Evolutionary conservation across 2,329 filamentous ascomycete genomes (phyloP).

Genomic region (Paecilomyces dactylethromorphus): DNA sequence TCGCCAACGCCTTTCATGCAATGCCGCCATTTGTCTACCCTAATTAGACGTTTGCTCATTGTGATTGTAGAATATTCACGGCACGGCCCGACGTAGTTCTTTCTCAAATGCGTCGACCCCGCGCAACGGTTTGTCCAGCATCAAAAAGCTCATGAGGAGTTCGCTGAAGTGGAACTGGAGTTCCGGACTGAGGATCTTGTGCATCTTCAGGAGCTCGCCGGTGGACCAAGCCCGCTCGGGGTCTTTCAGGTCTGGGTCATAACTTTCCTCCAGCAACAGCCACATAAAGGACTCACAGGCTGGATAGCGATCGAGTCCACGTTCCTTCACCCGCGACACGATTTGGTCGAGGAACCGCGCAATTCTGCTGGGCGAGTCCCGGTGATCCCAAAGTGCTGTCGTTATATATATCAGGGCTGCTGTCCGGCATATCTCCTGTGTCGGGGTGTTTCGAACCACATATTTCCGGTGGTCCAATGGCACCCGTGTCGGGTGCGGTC

Average conservation of each 20-base stretch:
- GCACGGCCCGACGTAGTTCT: slow-evolving; percentile 15
- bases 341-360: slow-evolving; percentile 26
- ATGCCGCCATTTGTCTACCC: not conserved
- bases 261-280: slow-evolving; percentile 32
- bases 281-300: slow-evolving; percentile 35
- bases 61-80: not conserved
- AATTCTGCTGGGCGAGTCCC: slow-evolving; percentile 21
- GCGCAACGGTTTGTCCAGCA: slow-evolving; percentile 23
- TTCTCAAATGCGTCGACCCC: slow-evolving; percentile 27
- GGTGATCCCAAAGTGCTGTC: slow-evolving; percentile 28
- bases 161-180: slow-evolving; percentile 35
- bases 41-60: not conserved
- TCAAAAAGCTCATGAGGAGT: slow-evolving; percentile 30
- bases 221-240: slow-evolving; percentile 31
- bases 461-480: slow-evolving; percentile 29
- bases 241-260: slow-evolving; percentile 28
- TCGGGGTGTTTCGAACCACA: slow-evolving; percentile 25
- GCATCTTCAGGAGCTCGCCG: slow-evolving; percentile 27
- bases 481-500: slow-evolving; percentile 32
- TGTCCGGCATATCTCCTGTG: slow-evolving; percentile 29
- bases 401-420: slow-evolving; percentile 35
- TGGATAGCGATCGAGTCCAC: slow-evolving; percentile 26
- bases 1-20: too few relatives aligned
- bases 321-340: slow-evolving; percentile 16
- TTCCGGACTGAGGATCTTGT: slow-evolving; percentile 28